Base-by-base conservation (phyloP, 129 eudicot genomes). In the Calendula officinalis region DNA sequence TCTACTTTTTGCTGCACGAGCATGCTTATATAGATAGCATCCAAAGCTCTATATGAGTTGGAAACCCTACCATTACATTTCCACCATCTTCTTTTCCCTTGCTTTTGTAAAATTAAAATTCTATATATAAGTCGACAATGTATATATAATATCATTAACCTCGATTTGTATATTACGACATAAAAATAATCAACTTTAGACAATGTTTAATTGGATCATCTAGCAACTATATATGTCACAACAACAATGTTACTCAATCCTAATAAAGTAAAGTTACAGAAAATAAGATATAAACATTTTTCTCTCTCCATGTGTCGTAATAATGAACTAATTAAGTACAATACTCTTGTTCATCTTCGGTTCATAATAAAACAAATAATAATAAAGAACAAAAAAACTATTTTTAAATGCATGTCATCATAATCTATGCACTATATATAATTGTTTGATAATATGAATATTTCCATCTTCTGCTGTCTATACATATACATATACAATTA, bases 31-130 rank as follows among this genome's bases (percentile, higher is more conserved):
- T 56, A 40, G 57, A 67, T 38, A 74, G 95, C 66, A 83, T 85
- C 92, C 87, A 78, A 81, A 75, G 94, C 68, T 35, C 27, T 41
- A 32, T 61, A 67, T 78, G 73, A 84, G 73, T 78, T 78, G 91
- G 81, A 77, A 81, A 77, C 77, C 70, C 73, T 62, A 38, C 67
- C 59, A 66, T 75, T 57, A 64, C 68, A 71, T 60, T 81, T 68
- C 71, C 82, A 67, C 48, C 47, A 57, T 66, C 48, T 44, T 27
- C 37, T 38, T 73, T 66, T 11, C 32, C 4, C 60, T 46, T 12
- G 14, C 30, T 52, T 51, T 52, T n/a, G 8, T 11, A 32, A 36
- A n/a, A 39, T 40, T 48, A 36, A 12, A 3, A 57, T 6, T 38
- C 8, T 13, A 5, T 32, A 33, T 39, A 5, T 38, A 14, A 32